Evolutionary conservation across 768 basidiomycete species (phyloP).

Genomic region (Lactarius pseudohatsudake): DNA sequence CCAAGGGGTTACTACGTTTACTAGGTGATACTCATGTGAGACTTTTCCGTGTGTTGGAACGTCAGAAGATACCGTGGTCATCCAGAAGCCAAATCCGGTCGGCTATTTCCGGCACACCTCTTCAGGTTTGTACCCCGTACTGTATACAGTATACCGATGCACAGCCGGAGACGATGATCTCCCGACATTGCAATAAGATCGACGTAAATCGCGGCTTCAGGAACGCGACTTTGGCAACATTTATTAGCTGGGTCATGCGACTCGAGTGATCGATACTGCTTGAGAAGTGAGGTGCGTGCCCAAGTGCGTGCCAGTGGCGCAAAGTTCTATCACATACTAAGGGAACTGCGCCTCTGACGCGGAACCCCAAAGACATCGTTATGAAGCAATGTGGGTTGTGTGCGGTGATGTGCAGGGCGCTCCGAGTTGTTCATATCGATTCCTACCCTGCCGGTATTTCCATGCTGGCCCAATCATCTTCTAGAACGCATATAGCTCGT

Average conservation of each 20-base stretch:
- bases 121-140: constrained; percentile 54
- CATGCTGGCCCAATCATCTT: neutral
- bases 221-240: neutral
- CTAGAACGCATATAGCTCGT: neutral
- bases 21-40: constrained; percentile 24
- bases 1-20: neutral
- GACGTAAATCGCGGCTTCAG: neutral
- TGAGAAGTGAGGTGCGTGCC: too few relatives aligned
- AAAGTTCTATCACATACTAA: neutral
- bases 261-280: too few relatives aligned
- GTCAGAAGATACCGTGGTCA: too few relatives aligned
- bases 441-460: neutral
- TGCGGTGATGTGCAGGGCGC: neutral
- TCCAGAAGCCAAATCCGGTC: too few relatives aligned
- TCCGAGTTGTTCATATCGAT: neutral
- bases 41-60: constrained; percentile 29
- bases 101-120: constrained; percentile 35
- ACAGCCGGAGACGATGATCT: neutral
- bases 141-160: too few relatives aligned
- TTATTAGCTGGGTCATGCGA: too few relatives aligned
- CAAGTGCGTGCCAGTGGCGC: too few relatives aligned
- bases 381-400: neutral
- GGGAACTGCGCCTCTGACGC: neutral
- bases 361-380: neutral
- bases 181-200: neutral